Evolutionary conservation across 345 rosid genomes (phyloP).

Genomic region (Murraya koenigii): DNA sequence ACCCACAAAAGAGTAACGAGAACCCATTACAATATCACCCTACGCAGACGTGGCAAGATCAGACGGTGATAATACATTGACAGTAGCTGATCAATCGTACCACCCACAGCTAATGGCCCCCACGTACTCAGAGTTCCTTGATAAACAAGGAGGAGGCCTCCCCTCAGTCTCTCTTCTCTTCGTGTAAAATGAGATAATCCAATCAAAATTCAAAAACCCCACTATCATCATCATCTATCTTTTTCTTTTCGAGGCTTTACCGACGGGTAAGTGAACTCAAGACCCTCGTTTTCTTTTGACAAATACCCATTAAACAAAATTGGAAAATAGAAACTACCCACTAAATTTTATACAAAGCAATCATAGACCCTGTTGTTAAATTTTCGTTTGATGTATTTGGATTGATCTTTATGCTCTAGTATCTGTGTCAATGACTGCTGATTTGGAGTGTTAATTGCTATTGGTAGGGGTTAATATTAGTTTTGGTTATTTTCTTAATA

Average conservation of each 20-base stretch:
- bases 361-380: not conserved
- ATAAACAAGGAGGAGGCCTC: not conserved
- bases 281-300: not conserved
- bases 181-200: not conserved
- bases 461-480: not conserved
- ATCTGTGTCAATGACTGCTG: not conserved
- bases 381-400: not conserved
- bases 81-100: not conserved
- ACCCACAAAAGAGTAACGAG: not conserved
- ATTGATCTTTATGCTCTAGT: not conserved
- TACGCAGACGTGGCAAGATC: conserved; percentile 3
- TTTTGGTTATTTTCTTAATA: not conserved
- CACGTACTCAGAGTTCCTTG: not conserved
- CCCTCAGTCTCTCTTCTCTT: not conserved
- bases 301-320: not conserved
- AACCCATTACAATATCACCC: not conserved
- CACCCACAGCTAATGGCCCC: not conserved
- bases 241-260: not conserved
- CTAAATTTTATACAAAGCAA: too few relatives aligned
- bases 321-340: not conserved
- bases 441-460: not conserved
- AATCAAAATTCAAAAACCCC: not conserved
- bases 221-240: not conserved
- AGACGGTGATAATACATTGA: not conserved
- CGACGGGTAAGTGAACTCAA: conserved; percentile 4